Percentiles rank a stretch among this genome's conserved stretches.
Evolutionary conservation across 345 rosid genomes (phyloP).

Genomic region (Firmiana major): DNA sequence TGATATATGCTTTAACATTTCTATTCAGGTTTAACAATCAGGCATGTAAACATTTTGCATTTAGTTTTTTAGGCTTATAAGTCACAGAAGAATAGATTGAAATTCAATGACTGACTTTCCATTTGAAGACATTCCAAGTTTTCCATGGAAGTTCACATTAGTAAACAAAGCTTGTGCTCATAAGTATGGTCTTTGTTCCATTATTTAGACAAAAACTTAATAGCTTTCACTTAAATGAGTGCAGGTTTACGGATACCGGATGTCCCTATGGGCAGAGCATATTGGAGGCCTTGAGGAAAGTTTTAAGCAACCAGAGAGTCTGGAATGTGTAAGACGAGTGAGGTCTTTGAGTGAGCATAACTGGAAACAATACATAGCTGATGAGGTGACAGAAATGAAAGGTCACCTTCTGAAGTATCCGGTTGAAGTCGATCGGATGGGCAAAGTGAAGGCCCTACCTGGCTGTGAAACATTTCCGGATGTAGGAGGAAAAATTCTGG

Average conservation of each 20-base stretch:
- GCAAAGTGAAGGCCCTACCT: slow-evolving; percentile 67
- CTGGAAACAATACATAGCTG: slow-evolving; percentile 66
- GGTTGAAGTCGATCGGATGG: slow-evolving; percentile 61
- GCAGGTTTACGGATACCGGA: slow-evolving; percentile 81
- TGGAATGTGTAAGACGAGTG: slow-evolving; percentile 68
- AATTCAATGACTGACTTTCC: background rate
- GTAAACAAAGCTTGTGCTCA: background rate
- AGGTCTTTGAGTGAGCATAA: slow-evolving; percentile 59
- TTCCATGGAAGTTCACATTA: background rate
- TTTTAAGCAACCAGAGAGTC: slow-evolving; percentile 67
- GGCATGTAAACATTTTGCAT: background rate
- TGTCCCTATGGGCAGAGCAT: slow-evolving; percentile 95
- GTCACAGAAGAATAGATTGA: background rate
- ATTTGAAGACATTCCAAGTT: background rate
- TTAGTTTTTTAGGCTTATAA: too few relatives aligned
- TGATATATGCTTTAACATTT: background rate
- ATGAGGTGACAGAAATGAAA: slow-evolving; percentile 56
- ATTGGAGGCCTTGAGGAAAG: slow-evolving; percentile 65
- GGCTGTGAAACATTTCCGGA: slow-evolving; percentile 74
- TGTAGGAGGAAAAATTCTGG: slow-evolving; percentile 75
- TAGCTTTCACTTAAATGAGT: too few relatives aligned
- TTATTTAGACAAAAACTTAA: background rate
- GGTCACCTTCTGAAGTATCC: slow-evolving; percentile 91
- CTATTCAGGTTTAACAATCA: background rate
- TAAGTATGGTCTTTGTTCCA: background rate